Percentiles rank a stretch among this genome's conserved stretches.
Evolutionary conservation across 768 basidiomycete species (phyloP).

Genomic region (Artomyces pyxidatus): DNA sequence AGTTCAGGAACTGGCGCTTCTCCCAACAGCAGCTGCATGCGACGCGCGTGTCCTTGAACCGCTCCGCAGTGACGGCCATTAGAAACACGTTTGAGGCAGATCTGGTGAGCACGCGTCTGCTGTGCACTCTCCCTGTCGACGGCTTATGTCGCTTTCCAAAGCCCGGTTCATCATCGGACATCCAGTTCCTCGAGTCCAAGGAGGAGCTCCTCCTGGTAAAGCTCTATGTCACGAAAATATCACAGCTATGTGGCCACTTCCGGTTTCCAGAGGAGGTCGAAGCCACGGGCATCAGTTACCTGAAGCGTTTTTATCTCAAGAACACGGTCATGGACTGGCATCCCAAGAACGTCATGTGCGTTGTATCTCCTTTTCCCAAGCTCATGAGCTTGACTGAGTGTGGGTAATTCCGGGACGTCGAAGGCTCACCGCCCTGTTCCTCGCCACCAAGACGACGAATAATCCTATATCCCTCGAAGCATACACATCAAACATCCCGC

Average conservation of each 20-base stretch:
- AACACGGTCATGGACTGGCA: constrained; percentile 99
- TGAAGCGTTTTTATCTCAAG: constrained; percentile 95
- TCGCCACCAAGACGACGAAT: constrained; percentile 98
- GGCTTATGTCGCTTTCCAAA: constrained; percentile 19
- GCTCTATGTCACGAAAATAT: constrained; percentile 81
- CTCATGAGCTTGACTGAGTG: not conserved
- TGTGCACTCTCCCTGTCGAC: not conserved
- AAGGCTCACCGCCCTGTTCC: constrained; percentile 92
- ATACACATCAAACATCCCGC: constrained; percentile 79
- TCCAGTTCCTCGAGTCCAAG: constrained; percentile 67
- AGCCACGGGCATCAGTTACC: constrained; percentile 83
- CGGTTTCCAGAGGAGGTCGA: constrained; percentile 89
- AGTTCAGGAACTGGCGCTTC: constrained; percentile 85
- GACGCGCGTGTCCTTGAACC: constrained; percentile 62
- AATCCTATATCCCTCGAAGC: constrained; percentile 81
- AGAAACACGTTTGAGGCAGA: constrained; percentile 70
- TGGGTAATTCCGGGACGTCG: constrained; percentile 4
- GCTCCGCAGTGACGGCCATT: constrained; percentile 69
- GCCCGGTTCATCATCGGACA: constrained; percentile 66
- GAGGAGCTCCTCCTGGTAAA: constrained; percentile 89
- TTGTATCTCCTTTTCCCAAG: constrained; percentile 2
- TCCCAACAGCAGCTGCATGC: constrained; percentile 55
- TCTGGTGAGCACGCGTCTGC: constrained; percentile 43
- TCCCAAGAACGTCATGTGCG: constrained; percentile 96
- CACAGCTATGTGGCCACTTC: constrained; percentile 77